Conservation (phyloP, 495 filamentous ascomycete species). For the Aspergillus sclerotioniger region DNA sequence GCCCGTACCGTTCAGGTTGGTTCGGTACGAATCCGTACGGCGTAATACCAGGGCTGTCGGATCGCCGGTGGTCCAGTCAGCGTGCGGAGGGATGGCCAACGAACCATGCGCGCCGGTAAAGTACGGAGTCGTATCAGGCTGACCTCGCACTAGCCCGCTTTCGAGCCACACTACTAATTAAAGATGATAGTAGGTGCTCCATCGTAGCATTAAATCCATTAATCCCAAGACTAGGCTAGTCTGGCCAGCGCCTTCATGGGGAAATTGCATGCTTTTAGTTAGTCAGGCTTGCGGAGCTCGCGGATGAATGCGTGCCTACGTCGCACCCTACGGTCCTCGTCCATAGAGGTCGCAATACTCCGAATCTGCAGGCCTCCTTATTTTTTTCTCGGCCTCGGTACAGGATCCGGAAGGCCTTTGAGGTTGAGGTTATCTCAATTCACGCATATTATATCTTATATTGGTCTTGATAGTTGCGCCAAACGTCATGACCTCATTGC, state of each 20-base stretch:
- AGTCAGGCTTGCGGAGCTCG: background rate
- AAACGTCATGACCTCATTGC: background rate
- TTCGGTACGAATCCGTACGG: conserved; percentile 5
- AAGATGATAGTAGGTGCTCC: conserved; percentile 1
- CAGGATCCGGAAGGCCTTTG: background rate
- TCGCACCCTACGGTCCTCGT: background rate
- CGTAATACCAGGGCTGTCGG: conserved; percentile 18
- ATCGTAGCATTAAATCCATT: background rate
- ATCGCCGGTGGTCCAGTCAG: conserved; percentile 18
- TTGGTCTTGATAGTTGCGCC: background rate
- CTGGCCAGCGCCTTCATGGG: background rate
- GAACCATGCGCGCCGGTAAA: conserved; percentile 13
- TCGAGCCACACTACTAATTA: background rate
- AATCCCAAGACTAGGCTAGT: background rate
- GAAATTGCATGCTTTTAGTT: conserved; percentile 2
- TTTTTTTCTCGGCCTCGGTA: background rate
- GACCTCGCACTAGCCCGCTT: background rate
- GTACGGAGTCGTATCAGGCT: conserved; percentile 10
- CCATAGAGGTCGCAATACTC: background rate
- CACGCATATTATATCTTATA: background rate
- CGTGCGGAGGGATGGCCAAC: conserved; percentile 10
- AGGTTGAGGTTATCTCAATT: background rate
- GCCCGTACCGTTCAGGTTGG: conserved; percentile 5
- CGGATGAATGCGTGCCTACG: conserved; percentile 4
- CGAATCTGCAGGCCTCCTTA: conserved; percentile 6